Percentiles rank a stretch among this genome's conserved stretches.
Conservation (phyloP, 345 rosid genomes). For the Brassica cretica region DNA sequence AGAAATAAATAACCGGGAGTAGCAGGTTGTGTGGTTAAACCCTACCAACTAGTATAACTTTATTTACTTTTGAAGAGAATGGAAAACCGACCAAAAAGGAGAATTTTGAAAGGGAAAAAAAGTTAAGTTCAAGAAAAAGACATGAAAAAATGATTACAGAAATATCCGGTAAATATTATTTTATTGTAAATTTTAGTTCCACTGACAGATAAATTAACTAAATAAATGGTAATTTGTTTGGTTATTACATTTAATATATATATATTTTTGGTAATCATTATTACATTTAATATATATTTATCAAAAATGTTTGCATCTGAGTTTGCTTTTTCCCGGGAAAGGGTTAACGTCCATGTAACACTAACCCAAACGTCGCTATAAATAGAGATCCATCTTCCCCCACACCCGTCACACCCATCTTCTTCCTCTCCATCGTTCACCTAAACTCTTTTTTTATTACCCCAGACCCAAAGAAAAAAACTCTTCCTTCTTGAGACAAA, state of each 20-base stretch:
- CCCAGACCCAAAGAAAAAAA: neutral
- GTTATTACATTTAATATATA: neutral
- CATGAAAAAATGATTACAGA: neutral
- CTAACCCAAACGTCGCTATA: slow-evolving; percentile 37
- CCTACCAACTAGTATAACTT: slow-evolving; percentile 5
- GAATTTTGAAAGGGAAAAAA: neutral
- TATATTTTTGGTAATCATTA: too few relatives aligned
- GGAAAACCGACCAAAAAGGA: slow-evolving; percentile 24
- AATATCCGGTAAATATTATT: neutral
- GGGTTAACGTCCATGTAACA: slow-evolving; percentile 31
- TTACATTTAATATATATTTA: neutral
- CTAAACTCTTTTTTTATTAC: slow-evolving; percentile 19
- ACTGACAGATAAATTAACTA: slow-evolving; percentile 3
- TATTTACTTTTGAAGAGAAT: slow-evolving; percentile 15
- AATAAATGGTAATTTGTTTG: neutral
- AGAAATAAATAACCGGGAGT: slow-evolving; percentile 9
- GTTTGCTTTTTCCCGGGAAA: slow-evolving; percentile 40
- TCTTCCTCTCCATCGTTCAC: slow-evolving; percentile 27
- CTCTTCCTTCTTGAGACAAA: slow-evolving; percentile 10
- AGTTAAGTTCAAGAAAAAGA: neutral
- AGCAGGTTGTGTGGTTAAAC: slow-evolving; percentile 16
- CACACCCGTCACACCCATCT: slow-evolving; percentile 29
- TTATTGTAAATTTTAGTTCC: neutral
- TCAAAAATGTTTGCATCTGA: neutral
- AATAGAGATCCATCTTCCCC: slow-evolving; percentile 29